phyloP scores from a whole-genome alignment of 208 protist genomes.

The Willaertia magna region DNA sequence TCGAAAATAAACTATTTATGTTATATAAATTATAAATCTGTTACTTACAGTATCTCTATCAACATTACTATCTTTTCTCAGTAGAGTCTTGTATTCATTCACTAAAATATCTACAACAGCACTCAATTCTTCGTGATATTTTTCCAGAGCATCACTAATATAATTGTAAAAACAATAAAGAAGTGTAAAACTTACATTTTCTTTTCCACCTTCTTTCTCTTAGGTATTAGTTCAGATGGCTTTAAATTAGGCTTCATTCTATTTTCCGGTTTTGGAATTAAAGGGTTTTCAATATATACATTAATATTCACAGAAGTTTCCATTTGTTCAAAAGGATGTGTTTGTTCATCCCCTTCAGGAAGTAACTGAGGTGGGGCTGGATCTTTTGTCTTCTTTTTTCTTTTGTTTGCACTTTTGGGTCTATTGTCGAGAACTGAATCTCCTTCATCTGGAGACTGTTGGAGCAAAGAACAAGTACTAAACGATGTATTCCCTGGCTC shows the following conservation, averaged over 20 bases:
- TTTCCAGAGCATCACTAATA: neutral
- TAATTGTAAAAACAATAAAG: neutral
- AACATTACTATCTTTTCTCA: neutral
- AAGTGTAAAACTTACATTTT: neutral
- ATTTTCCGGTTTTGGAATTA: constrained; percentile 53
- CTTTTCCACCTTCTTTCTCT: constrained; percentile 16
- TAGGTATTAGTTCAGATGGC: constrained; percentile 55
- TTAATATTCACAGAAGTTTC: constrained; percentile 45
- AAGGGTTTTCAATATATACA: constrained; percentile 43
- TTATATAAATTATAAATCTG: too few relatives aligned
- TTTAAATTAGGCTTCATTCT: constrained; percentile 47
- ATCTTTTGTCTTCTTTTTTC: neutral
- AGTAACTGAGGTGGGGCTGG: neutral
- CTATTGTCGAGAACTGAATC: neutral
- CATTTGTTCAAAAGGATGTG: constrained; percentile 53
- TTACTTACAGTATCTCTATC: too few relatives aligned
- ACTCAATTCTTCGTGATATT: neutral
- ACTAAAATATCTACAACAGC: neutral
- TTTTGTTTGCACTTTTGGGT: neutral
- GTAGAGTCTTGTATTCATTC: neutral
- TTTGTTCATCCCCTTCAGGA: constrained; percentile 27
- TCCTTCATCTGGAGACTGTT: neutral
- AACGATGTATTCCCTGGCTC: too few relatives aligned
- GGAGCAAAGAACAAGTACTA: neutral
- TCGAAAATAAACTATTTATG: neutral